Percentiles rank a stretch among this genome's conserved stretches.
phyloP scores from a whole-genome alignment of 306 rosid species.

The Alnus glutinosa region DNA sequence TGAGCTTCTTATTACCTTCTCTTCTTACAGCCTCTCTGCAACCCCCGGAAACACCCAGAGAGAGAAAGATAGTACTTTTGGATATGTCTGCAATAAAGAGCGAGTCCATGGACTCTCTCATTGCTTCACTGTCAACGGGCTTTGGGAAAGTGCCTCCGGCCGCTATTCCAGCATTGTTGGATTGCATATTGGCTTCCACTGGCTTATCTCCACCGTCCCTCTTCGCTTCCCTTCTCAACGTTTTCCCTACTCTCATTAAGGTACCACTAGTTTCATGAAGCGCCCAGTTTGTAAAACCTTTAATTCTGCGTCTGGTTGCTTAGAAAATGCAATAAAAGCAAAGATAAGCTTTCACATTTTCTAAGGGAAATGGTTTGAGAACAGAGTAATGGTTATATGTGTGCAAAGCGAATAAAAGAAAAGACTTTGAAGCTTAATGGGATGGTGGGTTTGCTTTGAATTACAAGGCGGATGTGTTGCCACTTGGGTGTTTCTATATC shows the following conservation, averaged over 20 bases:
- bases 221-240: constrained; percentile 55
- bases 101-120: constrained; percentile 47
- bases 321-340: constrained; percentile 5
- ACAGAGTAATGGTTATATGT: not conserved
- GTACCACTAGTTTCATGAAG: constrained; percentile 35
- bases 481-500: not conserved
- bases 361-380: not conserved
- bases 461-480: not conserved
- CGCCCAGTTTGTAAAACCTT: constrained; percentile 1
- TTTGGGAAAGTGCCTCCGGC: constrained; percentile 60
- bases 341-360: not conserved
- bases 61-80: not conserved
- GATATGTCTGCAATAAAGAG: constrained; percentile 40
- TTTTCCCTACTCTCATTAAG: constrained; percentile 54
- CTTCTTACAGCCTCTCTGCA: not conserved
- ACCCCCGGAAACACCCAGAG: not conserved
- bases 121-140: constrained; percentile 54
- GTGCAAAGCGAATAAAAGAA: not conserved
- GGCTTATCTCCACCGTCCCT: constrained; percentile 54
- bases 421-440: not conserved
- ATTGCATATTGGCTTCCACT: constrained; percentile 71
- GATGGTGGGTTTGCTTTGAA: not conserved
- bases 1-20: not conserved
- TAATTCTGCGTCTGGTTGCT: constrained; percentile 1
- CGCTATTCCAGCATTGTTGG: constrained; percentile 71